Evolutionary conservation across 2,329 filamentous ascomycete genomes (phyloP), one percentile per base, ranked within the genome.

Genomic region (Dactylellina cionopaga): DNA sequence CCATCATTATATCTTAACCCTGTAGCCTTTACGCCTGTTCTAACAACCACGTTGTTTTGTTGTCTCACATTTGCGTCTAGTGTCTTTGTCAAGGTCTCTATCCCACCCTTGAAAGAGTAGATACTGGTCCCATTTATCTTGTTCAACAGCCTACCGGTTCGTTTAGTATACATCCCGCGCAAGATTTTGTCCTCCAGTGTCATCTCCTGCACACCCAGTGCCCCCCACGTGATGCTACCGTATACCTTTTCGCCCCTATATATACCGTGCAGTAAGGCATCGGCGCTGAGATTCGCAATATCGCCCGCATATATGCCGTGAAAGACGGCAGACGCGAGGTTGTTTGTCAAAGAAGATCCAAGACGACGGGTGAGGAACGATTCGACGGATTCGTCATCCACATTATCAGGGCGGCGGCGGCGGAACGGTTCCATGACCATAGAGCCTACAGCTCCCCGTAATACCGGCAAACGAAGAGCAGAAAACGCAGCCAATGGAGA

Each of bases 241-340:
- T 80, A 78, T n/a, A 77, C 70, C 5, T 75, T 78, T 54, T 78
- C 77, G n/a, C 37, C 39, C 17, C 71, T 64, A 69, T 77, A 78
- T 15, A 75, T 24, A 7, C 56, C 58, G 5, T 76, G 76, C 17
- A 77, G 70, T 6, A 77, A 51, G 7, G 75, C 69, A 76, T 87
- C 87, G 49, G 87, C 87, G 80, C 92, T 96, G 54, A 98, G 83
- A 78, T 89, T 85, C 79, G 91, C 88, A 49, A 96, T 87, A 80
- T 97, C 91, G 3, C 95, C 95, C 19, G 93, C 95, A 80, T 96
- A 96, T 68, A 98, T 92, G 41, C 95, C 95, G 80, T 98, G 95
- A 58, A 92, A 80, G 1, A 88, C 78, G 0, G 89, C 92, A 3
- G 92, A 96, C 5, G 88, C 81, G 15, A 96, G 59, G 76, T 96